Percentiles rank a stretch among this genome's conserved stretches.
These are phyloP conservation scores for Backusella westeae DNA, from an alignment of 192 early-diverging fungal genomes.

Conservation along the genomic window DNA sequence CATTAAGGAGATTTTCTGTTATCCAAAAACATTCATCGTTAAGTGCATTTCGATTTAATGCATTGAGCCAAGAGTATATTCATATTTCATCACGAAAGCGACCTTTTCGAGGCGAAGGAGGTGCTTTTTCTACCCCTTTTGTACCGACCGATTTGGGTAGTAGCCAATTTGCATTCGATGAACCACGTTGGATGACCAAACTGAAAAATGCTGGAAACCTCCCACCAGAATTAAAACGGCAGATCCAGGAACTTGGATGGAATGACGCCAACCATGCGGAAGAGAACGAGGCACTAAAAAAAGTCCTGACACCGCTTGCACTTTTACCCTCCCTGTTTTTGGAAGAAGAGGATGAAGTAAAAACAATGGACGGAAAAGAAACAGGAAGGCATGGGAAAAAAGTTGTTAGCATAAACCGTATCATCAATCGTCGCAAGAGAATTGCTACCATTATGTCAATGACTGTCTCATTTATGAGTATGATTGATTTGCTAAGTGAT, in stretches of 20 bases:
- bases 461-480: conserved; percentile 40
- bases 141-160: conserved; percentile 52
- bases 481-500: conserved; percentile 53
- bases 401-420: conserved; percentile 11
- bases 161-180: conserved; percentile 51
- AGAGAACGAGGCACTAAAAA: conserved; percentile 43
- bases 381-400: background rate
- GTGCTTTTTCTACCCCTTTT: conserved; percentile 47
- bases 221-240: conserved; percentile 44
- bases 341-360: conserved; percentile 45
- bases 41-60: conserved; percentile 47
- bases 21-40: conserved; percentile 43
- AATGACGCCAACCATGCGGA: conserved; percentile 42
- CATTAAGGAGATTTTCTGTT: conserved; percentile 34
- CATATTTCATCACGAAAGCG: conserved; percentile 42
- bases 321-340: conserved; percentile 49
- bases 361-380: background rate
- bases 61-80: conserved; percentile 46
- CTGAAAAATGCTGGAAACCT: conserved; percentile 48
- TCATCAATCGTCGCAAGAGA: conserved; percentile 16
- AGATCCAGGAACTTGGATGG: conserved; percentile 53
- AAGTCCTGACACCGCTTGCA: conserved; percentile 47
- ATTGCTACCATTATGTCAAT: conserved; percentile 41
- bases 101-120: conserved; percentile 47
- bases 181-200: conserved; percentile 48